Evolutionary conservation across 176 grass and related monocot species (phyloP), one percentile per base, ranked within the genome.

Genomic region (Musa troglodytarum): DNA sequence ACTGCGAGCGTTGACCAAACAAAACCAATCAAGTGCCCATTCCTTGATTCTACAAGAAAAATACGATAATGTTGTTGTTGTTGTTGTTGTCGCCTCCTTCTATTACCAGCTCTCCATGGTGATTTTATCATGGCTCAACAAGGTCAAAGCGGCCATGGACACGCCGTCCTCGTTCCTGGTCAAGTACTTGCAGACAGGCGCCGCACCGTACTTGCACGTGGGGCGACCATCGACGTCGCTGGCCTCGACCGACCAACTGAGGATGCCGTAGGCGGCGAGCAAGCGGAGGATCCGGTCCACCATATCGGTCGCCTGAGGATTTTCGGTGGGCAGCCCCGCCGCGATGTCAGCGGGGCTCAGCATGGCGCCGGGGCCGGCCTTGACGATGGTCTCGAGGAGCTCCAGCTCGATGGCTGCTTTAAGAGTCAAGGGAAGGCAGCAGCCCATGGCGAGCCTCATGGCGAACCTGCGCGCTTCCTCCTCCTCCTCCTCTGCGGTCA

Each of bases 41-140:
- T 43, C 34, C 34, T 43, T 43, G 6, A 43, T 43, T 43, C 34
- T 43, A 43, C 34, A 43, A 43, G 4, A 43, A 6, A 43, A 43
- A 43, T 5, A 43, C 34, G 34, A 43, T 3, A 43, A 43, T 43
- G 34, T 43, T 43, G 34, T 43, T 43, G 34, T 43, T 43, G 34
- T 43, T 43, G 34, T 43, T 43, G 89, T 23, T 1, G 92, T 89
- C 0, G 92, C 13, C 64, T 96, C 89, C 82, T 89, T 96, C 0
- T 23, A 71, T 29, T 54, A 92, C 93, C 93, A 92, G 79, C 87
- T 92, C 81, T 92, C 87, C 87, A 96, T 96, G 77, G 90, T 83
- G 71, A 96, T 70, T 82, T 96, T 90, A 74, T 96, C 93, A 76
- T 92, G 93, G 87, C 88, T 84, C 87, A 92, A 87, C 73, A 96